Percentiles rank a stretch among this genome's conserved stretches.
Conservation (phyloP, 1,139 yeast genomes). For the Kodamaea ohmeri region DNA sequence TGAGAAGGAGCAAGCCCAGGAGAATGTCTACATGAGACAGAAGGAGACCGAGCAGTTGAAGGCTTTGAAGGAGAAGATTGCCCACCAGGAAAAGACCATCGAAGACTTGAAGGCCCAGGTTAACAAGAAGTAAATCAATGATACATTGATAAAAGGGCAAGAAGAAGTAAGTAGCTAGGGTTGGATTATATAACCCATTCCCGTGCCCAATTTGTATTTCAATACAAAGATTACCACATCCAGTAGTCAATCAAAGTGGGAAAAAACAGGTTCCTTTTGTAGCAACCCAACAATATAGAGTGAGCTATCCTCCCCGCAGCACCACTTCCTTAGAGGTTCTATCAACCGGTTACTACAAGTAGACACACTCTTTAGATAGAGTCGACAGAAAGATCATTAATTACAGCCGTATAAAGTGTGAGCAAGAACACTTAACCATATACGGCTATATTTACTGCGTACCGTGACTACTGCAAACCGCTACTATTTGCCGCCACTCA, state of each 20-base stretch:
- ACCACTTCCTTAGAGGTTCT: no score
- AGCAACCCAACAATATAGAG: not conserved
- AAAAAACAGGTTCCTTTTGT: not conserved
- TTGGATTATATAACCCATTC: not conserved
- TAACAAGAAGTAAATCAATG: slow-evolving; percentile 31
- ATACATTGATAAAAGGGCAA: not conserved
- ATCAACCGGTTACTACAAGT: no score
- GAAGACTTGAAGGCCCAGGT: slow-evolving; percentile 42
- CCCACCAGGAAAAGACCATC: slow-evolving; percentile 45
- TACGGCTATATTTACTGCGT: no score
- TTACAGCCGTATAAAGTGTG: no score
- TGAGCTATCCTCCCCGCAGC: no score
- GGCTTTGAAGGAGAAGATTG: slow-evolving; percentile 45
- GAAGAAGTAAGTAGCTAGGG: no score
- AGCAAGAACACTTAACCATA: no score
- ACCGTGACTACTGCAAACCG: no score
- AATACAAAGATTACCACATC: slow-evolving; percentile 2
- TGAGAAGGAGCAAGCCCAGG: slow-evolving; percentile 48
- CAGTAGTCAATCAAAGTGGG: slow-evolving; percentile 1
- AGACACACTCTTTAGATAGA: no score
- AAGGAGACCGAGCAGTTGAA: slow-evolving; percentile 51
- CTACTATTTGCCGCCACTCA: no score
- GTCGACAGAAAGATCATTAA: no score
- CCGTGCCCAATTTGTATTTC: slow-evolving; percentile 3
- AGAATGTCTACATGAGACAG: slow-evolving; percentile 42